These are phyloP conservation scores for Russula ochroleuca DNA, from an alignment of 768 basidiomycete genomes.

Conservation along the genomic window DNA sequence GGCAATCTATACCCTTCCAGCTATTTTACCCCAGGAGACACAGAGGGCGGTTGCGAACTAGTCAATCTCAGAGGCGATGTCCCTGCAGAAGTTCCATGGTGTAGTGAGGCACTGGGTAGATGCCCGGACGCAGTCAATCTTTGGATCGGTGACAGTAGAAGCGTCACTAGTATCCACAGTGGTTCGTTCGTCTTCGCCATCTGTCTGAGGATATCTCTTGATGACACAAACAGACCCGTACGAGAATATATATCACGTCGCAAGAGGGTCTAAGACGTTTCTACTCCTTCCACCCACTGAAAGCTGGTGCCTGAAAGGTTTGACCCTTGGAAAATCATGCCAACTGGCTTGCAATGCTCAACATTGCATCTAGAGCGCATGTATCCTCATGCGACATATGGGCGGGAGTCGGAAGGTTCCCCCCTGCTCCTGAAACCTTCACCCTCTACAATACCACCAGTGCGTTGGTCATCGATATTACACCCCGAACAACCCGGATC, in stretches of 20 bases:
- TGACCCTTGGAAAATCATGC: slow-evolving; percentile 23
- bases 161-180: slow-evolving; percentile 81
- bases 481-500: slow-evolving; percentile 50
- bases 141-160: slow-evolving; percentile 80
- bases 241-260: slow-evolving; percentile 88
- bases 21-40: slow-evolving; percentile 37
- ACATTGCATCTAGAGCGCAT: slow-evolving; percentile 42
- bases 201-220: not conserved
- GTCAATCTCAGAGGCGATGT: slow-evolving; percentile 59
- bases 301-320: slow-evolving; percentile 77
- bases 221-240: slow-evolving; percentile 60
- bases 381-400: slow-evolving; percentile 64
- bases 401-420: slow-evolving; percentile 26
- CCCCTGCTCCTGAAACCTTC: slow-evolving; percentile 54
- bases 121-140: slow-evolving; percentile 86
- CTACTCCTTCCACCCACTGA: slow-evolving; percentile 87
- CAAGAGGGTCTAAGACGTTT: slow-evolving; percentile 82
- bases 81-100: slow-evolving; percentile 65
- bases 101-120: slow-evolving; percentile 68
- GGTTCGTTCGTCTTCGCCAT: slow-evolving; percentile 43
- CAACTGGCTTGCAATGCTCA: not conserved
- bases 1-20: slow-evolving; percentile 68
- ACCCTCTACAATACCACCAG: slow-evolving; percentile 35
- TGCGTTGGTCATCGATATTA: slow-evolving; percentile 80
- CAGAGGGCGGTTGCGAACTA: slow-evolving; percentile 53